Conservation (phyloP, 768 basidiomycete genomes). For the Lyophyllum decastes region DNA sequence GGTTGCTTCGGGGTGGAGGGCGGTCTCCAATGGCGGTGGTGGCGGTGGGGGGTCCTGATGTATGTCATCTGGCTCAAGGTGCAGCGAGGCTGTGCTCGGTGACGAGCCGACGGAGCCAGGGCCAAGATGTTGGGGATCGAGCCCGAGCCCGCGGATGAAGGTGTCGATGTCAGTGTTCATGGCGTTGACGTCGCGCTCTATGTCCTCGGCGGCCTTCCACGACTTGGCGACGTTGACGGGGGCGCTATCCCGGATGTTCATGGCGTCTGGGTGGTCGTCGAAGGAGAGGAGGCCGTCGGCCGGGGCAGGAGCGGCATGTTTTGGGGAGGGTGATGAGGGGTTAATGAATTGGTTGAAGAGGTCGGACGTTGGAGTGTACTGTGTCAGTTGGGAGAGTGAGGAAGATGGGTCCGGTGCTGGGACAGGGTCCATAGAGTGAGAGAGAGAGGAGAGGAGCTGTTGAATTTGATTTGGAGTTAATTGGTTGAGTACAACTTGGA, state of each 20-base stretch:
- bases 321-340: constrained; percentile 11
- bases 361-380: constrained; percentile 34
- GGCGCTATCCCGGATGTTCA: neutral
- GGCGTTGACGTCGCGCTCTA: constrained; percentile 73
- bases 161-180: constrained; percentile 69
- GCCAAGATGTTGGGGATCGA: constrained; percentile 11
- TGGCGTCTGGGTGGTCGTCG: constrained; percentile 18
- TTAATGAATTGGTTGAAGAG: constrained; percentile 29
- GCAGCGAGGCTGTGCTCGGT: constrained; percentile 8
- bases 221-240: constrained; percentile 7
- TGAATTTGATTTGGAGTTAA: constrained; percentile 61
- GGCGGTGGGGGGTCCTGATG: constrained; percentile 1
- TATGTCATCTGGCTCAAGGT: constrained; percentile 6
- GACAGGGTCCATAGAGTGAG: constrained; percentile 32
- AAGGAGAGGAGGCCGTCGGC: constrained; percentile 33
- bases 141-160: constrained; percentile 62
- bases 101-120: constrained; percentile 2
- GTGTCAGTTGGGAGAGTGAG: constrained; percentile 27
- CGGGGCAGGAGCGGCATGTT: constrained; percentile 13
- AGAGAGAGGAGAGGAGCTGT: constrained; percentile 50
- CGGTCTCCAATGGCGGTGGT: neutral
- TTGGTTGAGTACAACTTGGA: constrained; percentile 53
- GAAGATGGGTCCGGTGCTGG: constrained; percentile 15
- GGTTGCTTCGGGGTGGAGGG: neutral
- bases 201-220: constrained; percentile 63